Conservation (phyloP, 768 basidiomycete genomes). For the Clitopilus passeckerianus region DNA sequence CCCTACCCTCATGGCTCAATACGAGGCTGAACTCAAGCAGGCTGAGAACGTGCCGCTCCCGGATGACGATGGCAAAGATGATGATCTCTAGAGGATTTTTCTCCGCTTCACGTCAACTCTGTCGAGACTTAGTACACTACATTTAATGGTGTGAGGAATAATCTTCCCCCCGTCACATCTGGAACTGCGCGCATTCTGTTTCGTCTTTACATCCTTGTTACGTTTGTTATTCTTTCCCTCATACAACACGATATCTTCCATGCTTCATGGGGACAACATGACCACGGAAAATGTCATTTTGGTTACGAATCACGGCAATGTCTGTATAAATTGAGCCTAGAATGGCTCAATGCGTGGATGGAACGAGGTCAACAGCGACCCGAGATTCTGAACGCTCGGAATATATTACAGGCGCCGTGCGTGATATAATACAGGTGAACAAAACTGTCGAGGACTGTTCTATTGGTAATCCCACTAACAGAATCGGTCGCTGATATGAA, state of each 20-base stretch:
- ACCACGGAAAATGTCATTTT: too few species aligned
- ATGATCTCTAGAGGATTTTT: slow-evolving; percentile 52
- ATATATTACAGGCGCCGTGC: too few species aligned
- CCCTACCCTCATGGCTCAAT: slow-evolving; percentile 67
- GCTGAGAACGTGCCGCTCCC: slow-evolving; percentile 93
- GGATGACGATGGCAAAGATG: slow-evolving; percentile 71
- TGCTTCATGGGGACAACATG: background rate
- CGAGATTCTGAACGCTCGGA: too few species aligned
- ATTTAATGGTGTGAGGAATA: slow-evolving; percentile 16
- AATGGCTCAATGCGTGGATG: slow-evolving; percentile 1
- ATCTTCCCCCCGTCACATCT: slow-evolving; percentile 20
- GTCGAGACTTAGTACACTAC: slow-evolving; percentile 11
- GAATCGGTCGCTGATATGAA: slow-evolving; percentile 39
- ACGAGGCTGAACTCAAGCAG: slow-evolving; percentile 72
- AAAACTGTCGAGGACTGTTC: too few species aligned
- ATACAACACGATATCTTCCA: background rate
- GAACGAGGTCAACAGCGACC: background rate
- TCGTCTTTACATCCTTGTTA: background rate
- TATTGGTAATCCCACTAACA: slow-evolving; percentile 27
- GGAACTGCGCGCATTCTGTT: slow-evolving; percentile 4
- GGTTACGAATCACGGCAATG: background rate
- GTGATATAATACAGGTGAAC: too few species aligned
- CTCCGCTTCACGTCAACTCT: slow-evolving; percentile 15
- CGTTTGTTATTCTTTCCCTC: slow-evolving; percentile 7
- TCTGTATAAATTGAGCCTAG: too few species aligned